Base-by-base conservation (phyloP, 129 eudicot genomes). In the Tanacetum coccineum region DNA sequence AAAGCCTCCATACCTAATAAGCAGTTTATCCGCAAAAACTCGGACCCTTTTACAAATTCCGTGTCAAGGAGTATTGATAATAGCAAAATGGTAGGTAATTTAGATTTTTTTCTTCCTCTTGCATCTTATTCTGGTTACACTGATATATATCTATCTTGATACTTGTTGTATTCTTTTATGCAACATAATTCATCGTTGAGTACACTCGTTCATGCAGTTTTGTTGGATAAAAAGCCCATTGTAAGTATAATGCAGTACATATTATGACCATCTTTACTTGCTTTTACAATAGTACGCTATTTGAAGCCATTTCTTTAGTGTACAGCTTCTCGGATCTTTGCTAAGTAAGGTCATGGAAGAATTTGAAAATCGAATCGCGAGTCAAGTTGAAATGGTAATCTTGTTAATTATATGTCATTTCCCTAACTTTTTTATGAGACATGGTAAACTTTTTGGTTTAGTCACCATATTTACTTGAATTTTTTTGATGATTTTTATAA, bases 261-360 rank as follows among this genome's bases (percentile, higher is more conserved):
- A 46, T 44, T 13, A 1, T 19, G 21, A 19, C 4, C 39, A 51
- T 49, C 20, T 59, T 17, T 59, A 10, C 17, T 6, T 9, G 10
- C 6, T 61, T 30, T 21, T 71, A n/a, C 39, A 51, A 32, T 32
- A 30, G 6, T 53, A 42, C 49, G 25, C 26, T 12, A 11, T 11
- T 14, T 62, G 55, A 72, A 4, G 19, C 19, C 44, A 28, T 48
- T 72, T 56, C 53, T 83, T 6, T 36, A 49, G 51, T 60, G 70
- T 61, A 58, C 90, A 93, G 98, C 79, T 93, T 59, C 73, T 93
- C 46, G 98, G 88, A 70, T 88, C 98, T 5, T 78, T 93, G 70
- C 76, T 93, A 55, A 84, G 78, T 20, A 93, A 93, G 76, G 92
- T 88, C 67, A 86, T 86, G 72, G 92, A 93, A 83, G 98, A 93